Evolutionary conservation across 1,284 basidiomycete genomes (phyloP).

Genomic region (Polyporus tsugae): DNA sequence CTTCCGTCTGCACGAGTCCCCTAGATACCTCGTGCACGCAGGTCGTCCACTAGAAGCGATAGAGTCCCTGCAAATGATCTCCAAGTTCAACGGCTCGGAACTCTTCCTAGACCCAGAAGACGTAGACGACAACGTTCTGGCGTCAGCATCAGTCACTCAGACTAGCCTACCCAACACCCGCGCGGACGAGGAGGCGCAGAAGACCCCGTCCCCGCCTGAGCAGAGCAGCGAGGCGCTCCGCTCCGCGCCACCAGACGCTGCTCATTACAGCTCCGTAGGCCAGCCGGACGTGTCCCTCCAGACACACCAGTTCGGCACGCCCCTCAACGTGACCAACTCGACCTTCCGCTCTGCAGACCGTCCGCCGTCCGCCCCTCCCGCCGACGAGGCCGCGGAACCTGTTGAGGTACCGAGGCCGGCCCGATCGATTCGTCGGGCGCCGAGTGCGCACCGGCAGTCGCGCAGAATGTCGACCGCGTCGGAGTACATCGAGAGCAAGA

Average conservation of each 20-base stretch:
- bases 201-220: background rate
- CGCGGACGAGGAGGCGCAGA: background rate
- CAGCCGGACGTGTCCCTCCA: slow-evolving; percentile 49
- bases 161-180: background rate
- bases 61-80: slow-evolving; percentile 83
- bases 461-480: slow-evolving; percentile 36
- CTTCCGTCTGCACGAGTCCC: slow-evolving; percentile 93
- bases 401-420: slow-evolving; percentile 17
- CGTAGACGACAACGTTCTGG: slow-evolving; percentile 61
- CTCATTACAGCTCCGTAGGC: slow-evolving; percentile 50
- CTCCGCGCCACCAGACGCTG: slow-evolving; percentile 31
- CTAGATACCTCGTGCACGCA: slow-evolving; percentile 88
- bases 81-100: slow-evolving; percentile 82
- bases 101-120: slow-evolving; percentile 75
- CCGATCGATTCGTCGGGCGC: slow-evolving; percentile 8
- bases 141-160: background rate
- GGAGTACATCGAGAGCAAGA: slow-evolving; percentile 53
- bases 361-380: slow-evolving; percentile 6
- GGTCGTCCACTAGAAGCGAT: slow-evolving; percentile 86
- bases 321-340: slow-evolving; percentile 14
- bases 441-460: slow-evolving; percentile 20
- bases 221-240: slow-evolving; percentile 33
- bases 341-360: slow-evolving; percentile 1
- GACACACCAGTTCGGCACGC: slow-evolving; percentile 46
- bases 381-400: background rate